These are phyloP conservation scores for Lodderomyces orthopsilosis DNA, from an alignment of 1,139 yeast species.

Conservation along the genomic window DNA sequence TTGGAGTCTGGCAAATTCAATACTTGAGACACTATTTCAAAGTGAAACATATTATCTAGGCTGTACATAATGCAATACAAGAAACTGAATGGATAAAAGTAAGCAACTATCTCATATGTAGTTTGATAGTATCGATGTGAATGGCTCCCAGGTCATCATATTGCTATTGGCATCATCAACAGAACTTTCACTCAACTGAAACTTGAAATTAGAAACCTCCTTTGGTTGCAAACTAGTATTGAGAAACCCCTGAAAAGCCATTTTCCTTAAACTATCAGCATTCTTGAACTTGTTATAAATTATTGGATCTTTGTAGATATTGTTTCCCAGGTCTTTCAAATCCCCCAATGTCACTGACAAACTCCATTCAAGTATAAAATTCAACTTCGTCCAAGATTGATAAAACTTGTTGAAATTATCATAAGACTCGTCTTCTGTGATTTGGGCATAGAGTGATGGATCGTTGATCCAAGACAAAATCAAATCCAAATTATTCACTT, in stretches of 20 bases:
- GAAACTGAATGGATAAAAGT: background rate
- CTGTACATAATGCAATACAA: too few species aligned
- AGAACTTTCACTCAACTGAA: slow-evolving; percentile 4
- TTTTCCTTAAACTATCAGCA: slow-evolving; percentile 9
- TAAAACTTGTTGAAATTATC: slow-evolving; percentile 17
- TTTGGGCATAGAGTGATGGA: slow-evolving; percentile 15
- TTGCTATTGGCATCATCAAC: background rate
- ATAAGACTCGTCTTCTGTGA: slow-evolving; percentile 24
- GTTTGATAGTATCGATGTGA: slow-evolving; percentile 6
- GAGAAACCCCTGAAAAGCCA: slow-evolving; percentile 6
- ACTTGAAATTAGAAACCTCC: slow-evolving; percentile 2
- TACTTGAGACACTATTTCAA: slow-evolving; percentile 91
- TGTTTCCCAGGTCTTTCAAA: background rate
- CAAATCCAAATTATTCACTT: slow-evolving; percentile 6
- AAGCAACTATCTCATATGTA: background rate
- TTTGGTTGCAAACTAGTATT: background rate
- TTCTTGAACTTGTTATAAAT: background rate
- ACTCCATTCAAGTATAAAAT: slow-evolving; percentile 22
- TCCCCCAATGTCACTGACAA: slow-evolving; percentile 9
- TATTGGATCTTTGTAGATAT: background rate
- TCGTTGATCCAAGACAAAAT: slow-evolving; percentile 12
- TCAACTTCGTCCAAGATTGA: slow-evolving; percentile 23
- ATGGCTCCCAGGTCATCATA: slow-evolving; percentile 10
- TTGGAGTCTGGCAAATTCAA: slow-evolving; percentile 89
- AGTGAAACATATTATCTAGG: slow-evolving; percentile 83